Evolutionary conservation across 2,329 filamentous ascomycete genomes (phyloP).

Genomic region (Clarireedia sp.): DNA sequence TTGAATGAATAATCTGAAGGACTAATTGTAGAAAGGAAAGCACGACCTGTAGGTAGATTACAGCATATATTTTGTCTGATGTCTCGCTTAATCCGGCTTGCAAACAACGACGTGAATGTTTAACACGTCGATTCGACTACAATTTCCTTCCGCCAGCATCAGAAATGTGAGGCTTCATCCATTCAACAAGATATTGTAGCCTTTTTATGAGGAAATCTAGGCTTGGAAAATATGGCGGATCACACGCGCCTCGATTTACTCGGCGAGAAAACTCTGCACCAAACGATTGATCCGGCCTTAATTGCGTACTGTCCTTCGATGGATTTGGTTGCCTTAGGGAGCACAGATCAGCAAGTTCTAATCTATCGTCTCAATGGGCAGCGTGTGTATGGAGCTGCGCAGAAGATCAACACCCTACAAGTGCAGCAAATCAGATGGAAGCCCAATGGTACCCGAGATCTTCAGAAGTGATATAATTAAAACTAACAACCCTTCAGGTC

Average conservation of each 20-base stretch:
- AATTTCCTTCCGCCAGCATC: background rate
- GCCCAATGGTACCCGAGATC: conserved; percentile 26
- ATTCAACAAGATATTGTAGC: background rate
- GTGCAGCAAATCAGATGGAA: conserved; percentile 34
- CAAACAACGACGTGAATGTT: conserved; percentile 1
- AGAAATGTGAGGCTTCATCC: background rate
- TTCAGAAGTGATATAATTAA: background rate
- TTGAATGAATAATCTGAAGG: too few species aligned
- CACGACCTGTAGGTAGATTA: background rate
- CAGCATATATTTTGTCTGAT: background rate
- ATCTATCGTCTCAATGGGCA: conserved; percentile 77
- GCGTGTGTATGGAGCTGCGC: conserved; percentile 45
- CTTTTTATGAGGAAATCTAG: background rate
- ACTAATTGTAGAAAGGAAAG: background rate
- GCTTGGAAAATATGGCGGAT: conserved; percentile 15
- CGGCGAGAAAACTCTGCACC: conserved; percentile 50
- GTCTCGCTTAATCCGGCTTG: conserved; percentile 3
- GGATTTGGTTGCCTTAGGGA: conserved; percentile 71
- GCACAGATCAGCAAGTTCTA: conserved; percentile 58
- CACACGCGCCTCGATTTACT: conserved; percentile 32
- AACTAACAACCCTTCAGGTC: conserved; percentile 35
- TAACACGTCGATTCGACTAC: background rate
- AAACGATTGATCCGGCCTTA: conserved; percentile 47
- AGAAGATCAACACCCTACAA: conserved; percentile 28
- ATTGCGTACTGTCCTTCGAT: conserved; percentile 76